Evolutionary conservation across 2,329 filamentous ascomycete species (phyloP).

Genomic region (Talaromyces sp.): DNA sequence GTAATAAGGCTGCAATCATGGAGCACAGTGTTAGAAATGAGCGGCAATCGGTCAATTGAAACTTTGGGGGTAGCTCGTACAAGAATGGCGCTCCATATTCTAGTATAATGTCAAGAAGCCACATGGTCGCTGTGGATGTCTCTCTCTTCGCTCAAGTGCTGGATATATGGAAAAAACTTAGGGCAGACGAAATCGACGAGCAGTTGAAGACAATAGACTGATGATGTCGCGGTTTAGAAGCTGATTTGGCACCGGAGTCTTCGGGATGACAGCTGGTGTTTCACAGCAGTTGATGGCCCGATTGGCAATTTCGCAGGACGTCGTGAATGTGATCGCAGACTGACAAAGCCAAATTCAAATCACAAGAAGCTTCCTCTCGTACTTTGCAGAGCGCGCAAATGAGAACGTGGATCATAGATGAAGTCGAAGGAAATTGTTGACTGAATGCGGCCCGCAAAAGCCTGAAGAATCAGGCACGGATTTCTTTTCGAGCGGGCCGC

Average conservation of each 20-base stretch:
- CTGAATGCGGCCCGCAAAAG: neutral
- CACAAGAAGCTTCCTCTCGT: too few species aligned
- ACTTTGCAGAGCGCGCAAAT: neutral
- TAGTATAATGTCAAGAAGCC: conserved; percentile 37
- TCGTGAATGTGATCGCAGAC: neutral
- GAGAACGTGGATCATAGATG: neutral
- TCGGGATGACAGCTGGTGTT: neutral
- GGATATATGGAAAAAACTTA: too few species aligned
- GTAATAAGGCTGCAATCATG: conserved; percentile 51
- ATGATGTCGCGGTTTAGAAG: neutral
- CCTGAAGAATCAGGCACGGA: neutral
- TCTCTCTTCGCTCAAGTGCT: neutral
- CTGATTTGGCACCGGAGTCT: neutral
- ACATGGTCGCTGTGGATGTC: conserved; percentile 30
- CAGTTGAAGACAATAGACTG: neutral
- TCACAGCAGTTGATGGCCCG: neutral
- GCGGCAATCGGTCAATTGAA: neutral
- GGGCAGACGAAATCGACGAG: too few species aligned
- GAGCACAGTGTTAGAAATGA: neutral
- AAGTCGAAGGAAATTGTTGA: neutral
- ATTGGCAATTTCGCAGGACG: neutral
- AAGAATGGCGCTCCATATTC: conserved; percentile 50
- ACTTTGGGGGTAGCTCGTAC: conserved; percentile 31
- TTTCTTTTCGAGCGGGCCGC: neutral
- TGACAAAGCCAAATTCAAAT: neutral